phyloP scores from a whole-genome alignment of 1,284 basidiomycete genomes.

The Irpex sp. region DNA sequence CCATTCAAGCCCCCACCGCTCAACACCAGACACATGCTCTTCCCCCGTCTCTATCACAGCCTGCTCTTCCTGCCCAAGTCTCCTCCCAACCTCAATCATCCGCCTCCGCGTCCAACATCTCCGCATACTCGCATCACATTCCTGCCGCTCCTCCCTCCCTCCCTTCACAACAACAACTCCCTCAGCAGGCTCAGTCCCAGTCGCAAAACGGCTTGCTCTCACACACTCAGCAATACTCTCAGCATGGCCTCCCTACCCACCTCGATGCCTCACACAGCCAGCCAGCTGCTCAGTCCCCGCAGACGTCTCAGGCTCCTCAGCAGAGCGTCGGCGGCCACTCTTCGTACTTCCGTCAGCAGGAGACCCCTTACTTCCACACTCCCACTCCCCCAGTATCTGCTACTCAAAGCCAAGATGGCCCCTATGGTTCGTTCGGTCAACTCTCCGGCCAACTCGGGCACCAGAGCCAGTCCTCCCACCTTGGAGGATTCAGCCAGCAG shows the following conservation, averaged over 20 bases:
- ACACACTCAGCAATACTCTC: constrained; percentile 37
- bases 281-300: constrained; percentile 30
- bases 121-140: constrained; percentile 38
- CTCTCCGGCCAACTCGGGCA: constrained; percentile 41
- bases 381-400: constrained; percentile 60
- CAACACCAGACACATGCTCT: constrained; percentile 34
- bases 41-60: constrained; percentile 35
- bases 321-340: constrained; percentile 34
- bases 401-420: constrained; percentile 57
- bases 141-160: constrained; percentile 22
- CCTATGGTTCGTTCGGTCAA: constrained; percentile 67
- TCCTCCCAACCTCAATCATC: constrained; percentile 23
- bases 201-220: constrained; percentile 25
- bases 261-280: constrained; percentile 52
- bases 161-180: constrained; percentile 15
- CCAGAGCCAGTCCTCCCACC: constrained; percentile 51
- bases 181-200: constrained; percentile 25
- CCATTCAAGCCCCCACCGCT: constrained; percentile 31
- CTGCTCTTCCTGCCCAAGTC: constrained; percentile 28
- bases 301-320: constrained; percentile 39
- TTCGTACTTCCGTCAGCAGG: constrained; percentile 62
- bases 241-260: constrained; percentile 59
- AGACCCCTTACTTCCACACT: constrained; percentile 69
- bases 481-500: constrained; percentile 51
- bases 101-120: constrained; percentile 31